Conservation (phyloP, 495 filamentous ascomycete genomes). For the Daldinia concentrica region DNA sequence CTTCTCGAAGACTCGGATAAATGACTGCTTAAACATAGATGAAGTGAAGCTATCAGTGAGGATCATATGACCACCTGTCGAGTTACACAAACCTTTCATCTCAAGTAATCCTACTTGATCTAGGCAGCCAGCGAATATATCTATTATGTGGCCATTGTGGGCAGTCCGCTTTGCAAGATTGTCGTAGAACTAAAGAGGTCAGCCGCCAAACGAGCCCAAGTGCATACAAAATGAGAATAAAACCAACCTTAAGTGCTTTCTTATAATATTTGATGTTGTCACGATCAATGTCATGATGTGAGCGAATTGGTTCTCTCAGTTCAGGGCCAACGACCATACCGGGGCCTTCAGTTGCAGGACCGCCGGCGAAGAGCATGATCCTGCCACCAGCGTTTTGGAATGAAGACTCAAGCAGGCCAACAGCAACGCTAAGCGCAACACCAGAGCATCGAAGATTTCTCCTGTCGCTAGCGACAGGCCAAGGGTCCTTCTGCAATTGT, state of each 20-base stretch:
- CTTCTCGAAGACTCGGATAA: constrained; percentile 96
- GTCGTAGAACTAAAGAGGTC: constrained; percentile 85
- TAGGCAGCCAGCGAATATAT: constrained; percentile 97
- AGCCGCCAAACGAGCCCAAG: constrained; percentile 28
- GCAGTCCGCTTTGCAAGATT: constrained; percentile 94
- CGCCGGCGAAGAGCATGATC: constrained; percentile 97
- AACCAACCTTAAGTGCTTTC: constrained; percentile 90
- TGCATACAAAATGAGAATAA: background rate
- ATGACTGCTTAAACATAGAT: constrained; percentile 99
- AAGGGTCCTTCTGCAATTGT: constrained; percentile 96
- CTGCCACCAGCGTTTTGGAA: constrained; percentile 95
- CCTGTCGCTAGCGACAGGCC: constrained; percentile 95
- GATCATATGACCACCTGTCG: constrained; percentile 97
- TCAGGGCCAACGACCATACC: constrained; percentile 98
- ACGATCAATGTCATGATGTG: constrained; percentile 98
- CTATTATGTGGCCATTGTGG: constrained; percentile 96
- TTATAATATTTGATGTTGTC: constrained; percentile 99
- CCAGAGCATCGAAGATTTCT: constrained; percentile 93
- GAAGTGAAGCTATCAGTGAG: constrained; percentile 98
- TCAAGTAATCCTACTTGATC: constrained; percentile 98
- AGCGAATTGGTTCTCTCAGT: constrained; percentile 94
- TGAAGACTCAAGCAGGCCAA: constrained; percentile 89
- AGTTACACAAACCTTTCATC: constrained; percentile 98
- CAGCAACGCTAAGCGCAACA: constrained; percentile 93
- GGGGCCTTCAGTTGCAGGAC: constrained; percentile 94